Conservation (phyloP, 805 yeast genomes). For the Saccharomycopsis sp. region DNA sequence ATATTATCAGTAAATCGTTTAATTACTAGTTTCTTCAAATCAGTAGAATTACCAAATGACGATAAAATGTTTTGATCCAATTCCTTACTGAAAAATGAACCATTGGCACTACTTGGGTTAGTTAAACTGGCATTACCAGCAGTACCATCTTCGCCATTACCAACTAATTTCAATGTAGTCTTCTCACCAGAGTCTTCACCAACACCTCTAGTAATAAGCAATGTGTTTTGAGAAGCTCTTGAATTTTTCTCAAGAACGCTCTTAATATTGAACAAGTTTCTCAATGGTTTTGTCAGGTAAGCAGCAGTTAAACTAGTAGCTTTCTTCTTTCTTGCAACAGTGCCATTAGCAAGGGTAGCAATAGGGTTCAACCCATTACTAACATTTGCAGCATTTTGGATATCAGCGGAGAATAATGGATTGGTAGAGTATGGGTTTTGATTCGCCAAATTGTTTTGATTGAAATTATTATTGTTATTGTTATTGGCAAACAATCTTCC, state of each 20-base stretch:
- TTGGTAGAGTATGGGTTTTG: constrained; percentile 25
- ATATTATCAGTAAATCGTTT: constrained; percentile 7
- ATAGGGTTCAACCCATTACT: constrained; percentile 25
- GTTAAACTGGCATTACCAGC: constrained; percentile 19
- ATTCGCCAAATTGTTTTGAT: constrained; percentile 21
- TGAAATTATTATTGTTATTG: constrained; percentile 20
- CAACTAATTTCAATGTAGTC: constrained; percentile 20
- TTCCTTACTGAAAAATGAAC: constrained; percentile 21
- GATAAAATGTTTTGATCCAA: constrained; percentile 25
- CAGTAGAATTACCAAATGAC: constrained; percentile 13
- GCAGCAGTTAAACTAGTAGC: constrained; percentile 15
- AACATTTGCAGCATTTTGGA: constrained; percentile 24
- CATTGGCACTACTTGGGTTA: too few relatives aligned
- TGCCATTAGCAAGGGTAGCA: constrained; percentile 11
- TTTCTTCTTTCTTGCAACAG: constrained; percentile 12
- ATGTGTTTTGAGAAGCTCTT: constrained; percentile 16
- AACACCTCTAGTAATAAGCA: constrained; percentile 30
- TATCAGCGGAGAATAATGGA: constrained; percentile 24
- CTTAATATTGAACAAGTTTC: constrained; percentile 10
- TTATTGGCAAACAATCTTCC: constrained; percentile 28
- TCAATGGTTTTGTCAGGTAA: constrained; percentile 12
- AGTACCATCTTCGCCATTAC: constrained; percentile 18
- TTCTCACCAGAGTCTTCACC: constrained; percentile 19
- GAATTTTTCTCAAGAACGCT: constrained; percentile 3
- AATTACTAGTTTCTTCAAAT: constrained; percentile 17